phyloP scores from a whole-genome alignment of 2,329 filamentous ascomycete genomes.

The Arachnomyces sp. region DNA sequence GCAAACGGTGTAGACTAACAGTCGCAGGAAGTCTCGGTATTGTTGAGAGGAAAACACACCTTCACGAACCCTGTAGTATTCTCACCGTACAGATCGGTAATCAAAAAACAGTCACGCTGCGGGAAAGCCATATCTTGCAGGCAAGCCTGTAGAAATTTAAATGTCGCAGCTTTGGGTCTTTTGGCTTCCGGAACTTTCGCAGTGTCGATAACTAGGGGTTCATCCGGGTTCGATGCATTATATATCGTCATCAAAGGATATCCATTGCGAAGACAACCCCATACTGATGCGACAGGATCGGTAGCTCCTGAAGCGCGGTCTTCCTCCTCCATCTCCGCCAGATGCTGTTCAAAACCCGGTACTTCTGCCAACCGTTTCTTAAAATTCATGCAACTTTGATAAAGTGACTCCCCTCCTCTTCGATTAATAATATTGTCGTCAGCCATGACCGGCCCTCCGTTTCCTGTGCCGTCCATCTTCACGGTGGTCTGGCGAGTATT shows the following conservation, averaged over 20 bases:
- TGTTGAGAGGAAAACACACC: slow-evolving; percentile 39
- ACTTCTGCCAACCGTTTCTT: slow-evolving; percentile 75
- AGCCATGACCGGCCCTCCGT: slow-evolving; percentile 45
- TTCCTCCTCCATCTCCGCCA: slow-evolving; percentile 63
- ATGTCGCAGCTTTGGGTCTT: slow-evolving; percentile 75
- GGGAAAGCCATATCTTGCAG: slow-evolving; percentile 72
- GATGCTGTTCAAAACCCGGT: slow-evolving; percentile 68
- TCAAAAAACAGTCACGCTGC: slow-evolving; percentile 77
- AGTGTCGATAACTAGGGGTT: slow-evolving; percentile 60
- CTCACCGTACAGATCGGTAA: slow-evolving; percentile 82
- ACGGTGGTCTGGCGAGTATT: neutral
- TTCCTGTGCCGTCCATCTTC: slow-evolving; percentile 29
- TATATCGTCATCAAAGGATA: slow-evolving; percentile 81
- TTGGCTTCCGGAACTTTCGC: slow-evolving; percentile 59
- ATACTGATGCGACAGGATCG: slow-evolving; percentile 83
- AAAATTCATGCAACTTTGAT: slow-evolving; percentile 85
- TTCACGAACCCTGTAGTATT: slow-evolving; percentile 98
- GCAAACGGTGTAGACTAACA: neutral
- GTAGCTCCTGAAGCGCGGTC: slow-evolving; percentile 53
- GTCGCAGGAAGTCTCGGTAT: neutral
- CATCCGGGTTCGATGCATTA: slow-evolving; percentile 68
- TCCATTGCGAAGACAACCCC: slow-evolving; percentile 76
- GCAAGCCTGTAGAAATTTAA: slow-evolving; percentile 88
- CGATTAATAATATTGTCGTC: slow-evolving; percentile 96
- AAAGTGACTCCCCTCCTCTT: slow-evolving; percentile 88